These are phyloP conservation scores for Aeminium ludgeri DNA, from an alignment of 495 filamentous ascomycete genomes.

Conservation along the genomic window DNA sequence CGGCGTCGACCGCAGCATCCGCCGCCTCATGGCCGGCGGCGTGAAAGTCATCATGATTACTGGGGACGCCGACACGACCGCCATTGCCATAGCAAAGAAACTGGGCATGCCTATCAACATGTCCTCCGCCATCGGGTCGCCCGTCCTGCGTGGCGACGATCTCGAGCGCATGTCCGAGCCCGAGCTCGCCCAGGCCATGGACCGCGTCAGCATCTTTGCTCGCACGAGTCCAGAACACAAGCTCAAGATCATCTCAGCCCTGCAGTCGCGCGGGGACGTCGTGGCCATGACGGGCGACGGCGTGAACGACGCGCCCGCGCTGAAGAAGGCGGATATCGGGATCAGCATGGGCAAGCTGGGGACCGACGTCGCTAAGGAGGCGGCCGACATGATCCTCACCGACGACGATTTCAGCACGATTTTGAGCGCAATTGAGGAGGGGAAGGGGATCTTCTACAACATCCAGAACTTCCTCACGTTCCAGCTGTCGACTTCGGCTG, in stretches of 20 bases:
- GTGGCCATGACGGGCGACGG: conserved; percentile 98
- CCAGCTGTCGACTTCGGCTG: conserved; percentile 92
- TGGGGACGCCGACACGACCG: conserved; percentile 85
- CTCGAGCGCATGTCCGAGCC: conserved; percentile 76
- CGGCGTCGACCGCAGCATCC: conserved; percentile 75
- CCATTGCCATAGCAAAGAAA: conserved; percentile 79
- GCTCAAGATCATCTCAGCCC: conserved; percentile 81
- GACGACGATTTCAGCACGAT: conserved; percentile 98
- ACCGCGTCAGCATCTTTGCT: conserved; percentile 81
- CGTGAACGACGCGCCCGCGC: conserved; percentile 89
- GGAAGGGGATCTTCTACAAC: conserved; percentile 98
- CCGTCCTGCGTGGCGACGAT: conserved; percentile 76
- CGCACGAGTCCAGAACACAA: conserved; percentile 95
- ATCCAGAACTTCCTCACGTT: conserved; percentile 99
- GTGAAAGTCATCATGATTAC: conserved; percentile 99
- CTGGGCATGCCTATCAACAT: conserved; percentile 66
- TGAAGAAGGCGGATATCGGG: conserved; percentile 96
- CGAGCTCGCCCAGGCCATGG: conserved; percentile 67
- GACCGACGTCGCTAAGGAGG: conserved; percentile 96
- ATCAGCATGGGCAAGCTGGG: conserved; percentile 92
- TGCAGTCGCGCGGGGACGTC: conserved; percentile 86
- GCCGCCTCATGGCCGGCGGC: conserved; percentile 77
- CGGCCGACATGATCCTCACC: conserved; percentile 97
- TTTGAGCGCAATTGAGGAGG: conserved; percentile 88
- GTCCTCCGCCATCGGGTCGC: conserved; percentile 24